A percentile compares a stretch with the other conserved stretches of the same genome.
phyloP scores from a whole-genome alignment of 148 eudicot species.

The Nyssa sinensis region DNA sequence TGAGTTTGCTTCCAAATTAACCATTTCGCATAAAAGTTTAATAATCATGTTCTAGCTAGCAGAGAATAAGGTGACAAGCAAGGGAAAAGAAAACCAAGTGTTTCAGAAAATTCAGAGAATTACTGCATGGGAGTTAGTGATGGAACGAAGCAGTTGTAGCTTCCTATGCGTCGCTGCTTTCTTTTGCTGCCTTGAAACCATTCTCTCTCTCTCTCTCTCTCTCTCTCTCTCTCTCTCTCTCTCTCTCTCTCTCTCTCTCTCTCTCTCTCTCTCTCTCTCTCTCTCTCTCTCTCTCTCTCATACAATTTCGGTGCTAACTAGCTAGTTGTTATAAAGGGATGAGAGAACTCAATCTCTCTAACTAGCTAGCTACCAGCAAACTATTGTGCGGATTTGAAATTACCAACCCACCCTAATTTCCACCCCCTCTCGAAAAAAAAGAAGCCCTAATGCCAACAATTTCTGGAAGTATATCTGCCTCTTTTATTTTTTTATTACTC shows the following conservation, averaged over 20 bases:
- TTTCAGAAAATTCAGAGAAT: background rate
- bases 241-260: background rate
- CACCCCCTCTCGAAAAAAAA: no score
- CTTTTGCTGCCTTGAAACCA: slow-evolving; percentile 8
- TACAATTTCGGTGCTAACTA: background rate
- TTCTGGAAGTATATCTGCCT: no score
- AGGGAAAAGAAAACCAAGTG: background rate
- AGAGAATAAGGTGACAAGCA: background rate
- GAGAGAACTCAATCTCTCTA: background rate
- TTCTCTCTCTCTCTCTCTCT: background rate
- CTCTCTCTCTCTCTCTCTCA: no score
- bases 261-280: no score
- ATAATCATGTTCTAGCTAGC: background rate
- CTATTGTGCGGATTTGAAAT: background rate
- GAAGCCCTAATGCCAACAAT: no score
- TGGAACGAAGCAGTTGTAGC: slow-evolving; percentile 5
- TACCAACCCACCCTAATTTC: background rate
- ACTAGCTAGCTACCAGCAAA: background rate
- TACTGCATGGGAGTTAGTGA: background rate
- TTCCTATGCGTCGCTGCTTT: background rate
- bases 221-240: background rate
- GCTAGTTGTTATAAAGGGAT: background rate
- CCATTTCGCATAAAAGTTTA: no score
- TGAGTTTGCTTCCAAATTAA: no score
- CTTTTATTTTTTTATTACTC: no score